These are phyloP conservation scores for Trematosphaeria pertusa DNA, from an alignment of 2,329 filamentous ascomycete species.

Conservation along the genomic window DNA sequence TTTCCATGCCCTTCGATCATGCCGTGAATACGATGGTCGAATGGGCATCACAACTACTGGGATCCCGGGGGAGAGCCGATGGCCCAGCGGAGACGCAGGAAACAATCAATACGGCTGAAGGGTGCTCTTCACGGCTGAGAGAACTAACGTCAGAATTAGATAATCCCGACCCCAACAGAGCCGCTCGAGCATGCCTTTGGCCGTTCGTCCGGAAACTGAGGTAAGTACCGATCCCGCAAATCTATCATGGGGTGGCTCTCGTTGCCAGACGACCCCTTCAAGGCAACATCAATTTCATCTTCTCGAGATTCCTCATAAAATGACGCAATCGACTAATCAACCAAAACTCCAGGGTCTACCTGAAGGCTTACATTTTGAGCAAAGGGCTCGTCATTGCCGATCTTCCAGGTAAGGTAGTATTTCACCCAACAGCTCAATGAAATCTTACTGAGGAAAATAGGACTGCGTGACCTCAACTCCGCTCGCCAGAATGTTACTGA, in stretches of 20 bases:
- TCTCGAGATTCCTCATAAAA: too few relatives aligned
- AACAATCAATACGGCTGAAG: conserved; percentile 46
- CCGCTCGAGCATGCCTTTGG: conserved; percentile 44
- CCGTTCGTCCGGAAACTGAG: conserved; percentile 56
- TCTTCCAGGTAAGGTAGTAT: conserved; percentile 51
- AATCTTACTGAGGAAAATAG: conserved; percentile 31
- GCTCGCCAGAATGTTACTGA: conserved; percentile 55
- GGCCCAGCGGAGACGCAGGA: conserved; percentile 26
- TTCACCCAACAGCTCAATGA: background rate
- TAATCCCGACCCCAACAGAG: background rate
- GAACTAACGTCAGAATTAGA: conserved; percentile 49
- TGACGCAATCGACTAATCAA: background rate
- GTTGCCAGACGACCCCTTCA: too few relatives aligned
- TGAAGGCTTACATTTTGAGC: conserved; percentile 56
- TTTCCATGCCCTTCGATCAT: conserved; percentile 16
- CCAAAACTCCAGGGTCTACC: conserved; percentile 49
- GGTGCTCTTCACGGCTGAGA: conserved; percentile 46
- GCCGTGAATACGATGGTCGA: conserved; percentile 21
- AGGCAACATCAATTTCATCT: too few relatives aligned
- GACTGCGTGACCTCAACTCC: conserved; percentile 57
- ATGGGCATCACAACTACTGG: conserved; percentile 19
- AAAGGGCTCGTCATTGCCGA: conserved; percentile 59
- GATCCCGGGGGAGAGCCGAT: conserved; percentile 1
- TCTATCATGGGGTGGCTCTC: too few relatives aligned
- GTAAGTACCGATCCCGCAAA: conserved; percentile 40